Evolutionary conservation across 2,329 filamentous ascomycete species (phyloP).

Genomic region (Emergomyces orientalis): DNA sequence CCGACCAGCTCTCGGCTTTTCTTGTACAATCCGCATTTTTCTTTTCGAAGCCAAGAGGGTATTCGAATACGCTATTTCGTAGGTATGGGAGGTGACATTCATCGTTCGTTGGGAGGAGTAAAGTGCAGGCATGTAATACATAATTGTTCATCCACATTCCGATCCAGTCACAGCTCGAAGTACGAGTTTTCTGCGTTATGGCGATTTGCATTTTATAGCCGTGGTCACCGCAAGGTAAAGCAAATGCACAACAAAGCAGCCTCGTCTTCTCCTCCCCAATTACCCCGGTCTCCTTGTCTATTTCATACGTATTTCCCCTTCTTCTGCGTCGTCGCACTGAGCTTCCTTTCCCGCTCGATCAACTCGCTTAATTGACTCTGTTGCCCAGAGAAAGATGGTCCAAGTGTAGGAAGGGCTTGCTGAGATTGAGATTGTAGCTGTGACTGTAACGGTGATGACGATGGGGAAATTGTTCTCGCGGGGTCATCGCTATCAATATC

Average conservation of each 20-base stretch:
- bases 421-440: neutral
- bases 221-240: neutral
- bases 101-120: too few species aligned
- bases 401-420: neutral
- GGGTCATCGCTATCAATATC: neutral
- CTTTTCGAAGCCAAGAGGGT: too few species aligned
- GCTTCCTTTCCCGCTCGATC: constrained; percentile 17
- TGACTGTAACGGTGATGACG: neutral
- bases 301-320: neutral
- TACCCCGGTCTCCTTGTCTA: neutral
- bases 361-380: constrained; percentile 22
- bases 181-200: too few species aligned
- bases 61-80: too few species aligned
- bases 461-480: neutral
- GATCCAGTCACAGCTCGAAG: too few species aligned
- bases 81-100: too few species aligned
- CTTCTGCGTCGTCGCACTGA: neutral
- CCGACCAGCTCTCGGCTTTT: too few species aligned
- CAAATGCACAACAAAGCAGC: too few species aligned
- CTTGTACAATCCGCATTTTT: too few species aligned
- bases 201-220: too few species aligned
- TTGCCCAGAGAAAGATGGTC: constrained; percentile 12
- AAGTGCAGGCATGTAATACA: too few species aligned
- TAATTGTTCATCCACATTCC: too few species aligned
- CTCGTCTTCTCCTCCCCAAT: neutral